Evolutionary conservation across 495 filamentous ascomycete genomes (phyloP), one percentile per base, ranked within the genome.

Genomic region (Tricharina praecox): DNA sequence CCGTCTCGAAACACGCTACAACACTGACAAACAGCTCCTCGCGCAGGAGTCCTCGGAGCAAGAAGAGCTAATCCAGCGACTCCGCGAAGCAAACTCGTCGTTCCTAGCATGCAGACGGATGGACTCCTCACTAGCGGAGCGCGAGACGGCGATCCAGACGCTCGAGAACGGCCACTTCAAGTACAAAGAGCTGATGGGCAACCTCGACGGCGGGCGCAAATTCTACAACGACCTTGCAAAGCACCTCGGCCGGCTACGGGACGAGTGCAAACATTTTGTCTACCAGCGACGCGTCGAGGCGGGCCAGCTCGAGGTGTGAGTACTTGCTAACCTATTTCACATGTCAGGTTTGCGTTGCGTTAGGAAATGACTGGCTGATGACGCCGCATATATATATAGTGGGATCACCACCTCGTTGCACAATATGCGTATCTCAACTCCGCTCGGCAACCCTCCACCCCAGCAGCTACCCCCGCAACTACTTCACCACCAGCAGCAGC

Each of bases 171-270:
- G 84, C 7, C 94, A 92, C 60, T 71, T 83, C 63, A 90, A 85
- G 64, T 95, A 95, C 64, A 92, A 90, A 63, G 87, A 97, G 62
- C 80, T 95, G 45, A 75, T 92, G 34, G 81, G 72, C 34, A 92
- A 96, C 56, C 65, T 94, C 0, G 85, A 95, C 46, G 81, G 79
- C 0, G 90, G 84, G 1, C 66, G 88, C 34, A 94, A 93, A 55
- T 97, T 97, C 61, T 97, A 96, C 66, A 96, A 97, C 58, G 87
- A 95, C 56, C 72, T 97, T 1, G 81, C 77, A 33, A 82, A 79
- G 62, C 86, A 94, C 35, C 77, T 94, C 1, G 75, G 69, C 8
- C 70, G 79, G 20, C 85, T 85, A 52, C 70, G 82, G 18, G 86
- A 92, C 50, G 82, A 82, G 28, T 77, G 72, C 26, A 78, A 79